phyloP scores from a whole-genome alignment of 495 filamentous ascomycete genomes.

The Penicillium flavigenum region DNA sequence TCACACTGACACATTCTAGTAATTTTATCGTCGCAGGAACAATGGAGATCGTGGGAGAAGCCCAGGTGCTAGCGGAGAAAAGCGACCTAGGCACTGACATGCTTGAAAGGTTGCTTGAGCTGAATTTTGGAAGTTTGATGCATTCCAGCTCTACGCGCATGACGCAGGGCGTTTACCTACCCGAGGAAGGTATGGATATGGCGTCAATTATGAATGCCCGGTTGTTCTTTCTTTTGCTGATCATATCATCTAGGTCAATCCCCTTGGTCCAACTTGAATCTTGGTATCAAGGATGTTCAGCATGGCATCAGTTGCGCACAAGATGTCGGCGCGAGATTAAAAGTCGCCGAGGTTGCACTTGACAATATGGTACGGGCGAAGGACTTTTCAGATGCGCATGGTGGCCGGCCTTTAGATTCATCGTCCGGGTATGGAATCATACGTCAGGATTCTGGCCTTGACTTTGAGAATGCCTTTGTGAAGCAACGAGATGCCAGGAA shows the following conservation, averaged over 20 bases:
- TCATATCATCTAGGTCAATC: conserved; percentile 2
- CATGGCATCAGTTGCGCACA: conserved; percentile 12
- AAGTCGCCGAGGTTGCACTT: conserved; percentile 12
- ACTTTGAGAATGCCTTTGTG: conserved; percentile 15
- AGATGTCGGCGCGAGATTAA: conserved; percentile 11
- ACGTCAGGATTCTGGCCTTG: conserved; percentile 15
- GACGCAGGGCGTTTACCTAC: conserved; percentile 15
- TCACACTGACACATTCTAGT: background rate
- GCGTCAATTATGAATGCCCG: background rate
- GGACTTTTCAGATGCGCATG: conserved; percentile 7
- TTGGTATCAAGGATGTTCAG: conserved; percentile 17
- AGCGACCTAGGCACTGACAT: conserved; percentile 10
- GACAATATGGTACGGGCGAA: conserved; percentile 16
- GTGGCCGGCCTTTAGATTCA: conserved; percentile 13
- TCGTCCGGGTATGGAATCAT: conserved; percentile 16
- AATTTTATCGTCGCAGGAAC: conserved; percentile 19
- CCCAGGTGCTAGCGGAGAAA: conserved; percentile 19
- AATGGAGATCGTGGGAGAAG: conserved; percentile 19
- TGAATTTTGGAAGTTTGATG: conserved; percentile 12
- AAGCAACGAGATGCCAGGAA: conserved; percentile 11
- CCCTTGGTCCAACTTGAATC: conserved; percentile 15
- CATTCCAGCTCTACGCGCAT: conserved; percentile 11
- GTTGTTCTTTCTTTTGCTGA: background rate
- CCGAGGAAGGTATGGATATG: conserved; percentile 9
- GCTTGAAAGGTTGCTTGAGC: conserved; percentile 15